Conservation (phyloP, 768 basidiomycete species). For the Roridomyces roridus region DNA sequence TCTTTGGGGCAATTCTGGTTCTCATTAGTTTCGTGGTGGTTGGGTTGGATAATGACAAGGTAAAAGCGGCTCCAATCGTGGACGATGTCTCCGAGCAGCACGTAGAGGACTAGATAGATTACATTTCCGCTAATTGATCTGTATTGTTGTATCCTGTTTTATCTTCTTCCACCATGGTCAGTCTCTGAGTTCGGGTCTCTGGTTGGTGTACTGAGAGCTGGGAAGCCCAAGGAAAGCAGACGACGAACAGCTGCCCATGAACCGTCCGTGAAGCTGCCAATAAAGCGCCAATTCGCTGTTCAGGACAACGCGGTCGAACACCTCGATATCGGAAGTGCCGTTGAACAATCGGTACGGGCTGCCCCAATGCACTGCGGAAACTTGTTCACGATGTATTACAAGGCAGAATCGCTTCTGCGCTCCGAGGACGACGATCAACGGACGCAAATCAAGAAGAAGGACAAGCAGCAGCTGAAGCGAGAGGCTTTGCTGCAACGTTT, state of each 20-base stretch:
- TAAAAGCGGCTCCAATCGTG: constrained; percentile 30
- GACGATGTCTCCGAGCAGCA: constrained; percentile 7
- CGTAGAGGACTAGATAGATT: too few relatives aligned
- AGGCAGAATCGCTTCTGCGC: constrained; percentile 54
- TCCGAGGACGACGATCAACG: constrained; percentile 36
- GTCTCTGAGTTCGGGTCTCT: neutral
- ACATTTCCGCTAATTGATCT: too few relatives aligned
- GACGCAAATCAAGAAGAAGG: constrained; percentile 60
- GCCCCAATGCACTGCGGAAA: constrained; percentile 7
- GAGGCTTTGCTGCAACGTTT: constrained; percentile 74
- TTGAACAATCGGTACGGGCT: constrained; percentile 48
- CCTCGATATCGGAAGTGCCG: constrained; percentile 50
- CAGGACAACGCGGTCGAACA: constrained; percentile 56
- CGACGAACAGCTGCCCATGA: constrained; percentile 54
- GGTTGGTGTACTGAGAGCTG: neutral
- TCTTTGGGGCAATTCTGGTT: constrained; percentile 80
- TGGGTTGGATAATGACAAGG: constrained; percentile 54
- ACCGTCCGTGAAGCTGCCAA: constrained; percentile 52
- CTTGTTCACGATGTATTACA: constrained; percentile 5
- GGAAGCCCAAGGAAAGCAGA: constrained; percentile 48
- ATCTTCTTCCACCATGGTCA: constrained; percentile 28
- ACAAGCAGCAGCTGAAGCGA: constrained; percentile 68
- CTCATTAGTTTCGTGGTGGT: constrained; percentile 78
- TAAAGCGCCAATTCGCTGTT: constrained; percentile 55
- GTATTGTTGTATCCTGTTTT: too few relatives aligned